Conservation (phyloP, 1,284 basidiomycete species). For the Sanguinoderma infundibulare region DNA sequence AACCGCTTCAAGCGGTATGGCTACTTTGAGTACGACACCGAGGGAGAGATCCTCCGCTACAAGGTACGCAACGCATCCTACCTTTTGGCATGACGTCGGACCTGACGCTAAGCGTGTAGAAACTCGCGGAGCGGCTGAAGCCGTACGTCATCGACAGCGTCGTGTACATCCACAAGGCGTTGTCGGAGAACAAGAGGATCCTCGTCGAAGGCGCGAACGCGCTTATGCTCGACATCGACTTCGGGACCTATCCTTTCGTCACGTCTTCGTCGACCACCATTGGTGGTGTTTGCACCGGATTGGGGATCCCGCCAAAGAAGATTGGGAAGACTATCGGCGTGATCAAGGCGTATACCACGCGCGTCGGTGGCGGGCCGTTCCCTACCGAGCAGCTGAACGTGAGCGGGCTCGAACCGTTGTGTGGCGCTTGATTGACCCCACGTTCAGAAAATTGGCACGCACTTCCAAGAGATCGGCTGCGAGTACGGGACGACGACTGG, state of each 20-base stretch:
- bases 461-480: constrained; percentile 92
- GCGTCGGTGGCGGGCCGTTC: constrained; percentile 97
- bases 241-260: constrained; percentile 97
- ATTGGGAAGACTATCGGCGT: constrained; percentile 92
- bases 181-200: constrained; percentile 77
- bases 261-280: constrained; percentile 94
- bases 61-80: constrained; percentile 53
- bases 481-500: constrained; percentile 96
- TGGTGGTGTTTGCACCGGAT: constrained; percentile 95
- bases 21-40: constrained; percentile 98
- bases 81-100: neutral
- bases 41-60: constrained; percentile 94
- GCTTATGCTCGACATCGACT: constrained; percentile 97
- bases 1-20: constrained; percentile 98
- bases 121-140: constrained; percentile 82
- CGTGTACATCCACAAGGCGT: constrained; percentile 82
- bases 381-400: constrained; percentile 94
- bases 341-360: constrained; percentile 97
- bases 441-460: constrained; percentile 75
- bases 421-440: neutral
- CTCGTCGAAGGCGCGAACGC: constrained; percentile 98
- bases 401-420: constrained; percentile 31
- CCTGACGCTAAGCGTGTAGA: neutral
- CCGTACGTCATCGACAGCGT: constrained; percentile 93
- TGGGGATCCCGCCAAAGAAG: constrained; percentile 90